A percentile compares a stretch with the other conserved stretches of the same genome.
These are phyloP conservation scores for Solanum raphanifolium DNA, from an alignment of 257 asterid genomes.

Conservation along the genomic window DNA sequence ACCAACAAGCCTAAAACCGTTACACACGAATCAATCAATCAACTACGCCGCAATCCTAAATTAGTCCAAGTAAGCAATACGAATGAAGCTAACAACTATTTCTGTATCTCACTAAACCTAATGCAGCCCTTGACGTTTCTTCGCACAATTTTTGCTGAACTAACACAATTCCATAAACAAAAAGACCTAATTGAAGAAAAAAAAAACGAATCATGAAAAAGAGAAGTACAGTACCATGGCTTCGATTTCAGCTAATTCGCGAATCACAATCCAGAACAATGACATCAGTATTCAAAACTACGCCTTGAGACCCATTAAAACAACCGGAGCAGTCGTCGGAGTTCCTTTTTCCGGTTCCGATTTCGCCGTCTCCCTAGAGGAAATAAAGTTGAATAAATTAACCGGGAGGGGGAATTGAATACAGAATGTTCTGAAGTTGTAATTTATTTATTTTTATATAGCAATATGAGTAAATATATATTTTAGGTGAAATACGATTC, in stretches of 20 bases:
- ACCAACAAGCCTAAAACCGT: neutral
- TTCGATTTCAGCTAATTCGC: constrained; percentile 29
- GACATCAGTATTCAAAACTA: constrained; percentile 12
- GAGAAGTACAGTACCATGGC: constrained; percentile 22
- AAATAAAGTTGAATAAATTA: neutral
- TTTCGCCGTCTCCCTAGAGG: neutral
- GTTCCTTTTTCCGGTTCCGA: neutral
- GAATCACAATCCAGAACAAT: constrained; percentile 21
- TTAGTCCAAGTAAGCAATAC: neutral
- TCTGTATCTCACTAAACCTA: neutral
- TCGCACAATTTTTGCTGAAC: neutral
- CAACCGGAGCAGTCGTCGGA: neutral
- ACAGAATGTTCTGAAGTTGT: neutral
- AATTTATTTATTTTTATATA: neutral
- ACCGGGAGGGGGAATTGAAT: neutral
- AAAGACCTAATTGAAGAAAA: neutral
- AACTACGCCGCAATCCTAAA: neutral
- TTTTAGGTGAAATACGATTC: neutral
- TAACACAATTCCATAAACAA: neutral
- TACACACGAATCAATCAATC: neutral
- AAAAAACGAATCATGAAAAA: neutral
- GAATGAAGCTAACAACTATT: neutral
- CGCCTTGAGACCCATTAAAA: neutral
- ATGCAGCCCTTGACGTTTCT: neutral
- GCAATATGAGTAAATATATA: neutral